Percentiles rank a stretch among this genome's conserved stretches.
Evolutionary conservation across 2,329 filamentous ascomycete genomes (phyloP).

Genomic region (Penicillium sp.): DNA sequence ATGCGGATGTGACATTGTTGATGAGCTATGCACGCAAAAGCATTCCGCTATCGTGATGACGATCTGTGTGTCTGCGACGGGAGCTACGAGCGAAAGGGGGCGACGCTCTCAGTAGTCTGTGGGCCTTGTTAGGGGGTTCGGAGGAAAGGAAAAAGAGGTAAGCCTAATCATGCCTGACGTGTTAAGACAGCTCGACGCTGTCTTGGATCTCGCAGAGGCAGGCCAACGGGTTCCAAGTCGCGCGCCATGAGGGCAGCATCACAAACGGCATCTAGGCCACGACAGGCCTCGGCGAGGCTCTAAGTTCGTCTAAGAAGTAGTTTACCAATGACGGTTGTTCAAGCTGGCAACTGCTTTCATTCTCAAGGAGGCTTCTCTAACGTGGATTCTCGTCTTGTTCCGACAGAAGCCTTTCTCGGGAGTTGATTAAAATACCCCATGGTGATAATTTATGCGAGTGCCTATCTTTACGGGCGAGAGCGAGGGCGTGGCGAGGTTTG

Average conservation of each 20-base stretch:
- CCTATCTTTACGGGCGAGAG: too few relatives aligned
- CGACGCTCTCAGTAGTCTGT: neutral
- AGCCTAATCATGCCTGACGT: neutral
- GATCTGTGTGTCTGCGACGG: slow-evolving; percentile 10
- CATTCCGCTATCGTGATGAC: slow-evolving; percentile 2
- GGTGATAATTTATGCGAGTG: too few relatives aligned
- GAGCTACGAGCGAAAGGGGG: neutral
- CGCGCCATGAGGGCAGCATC: neutral
- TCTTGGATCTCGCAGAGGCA: neutral
- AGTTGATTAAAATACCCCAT: too few relatives aligned
- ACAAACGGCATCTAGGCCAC: neutral
- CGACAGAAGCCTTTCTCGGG: too few relatives aligned
- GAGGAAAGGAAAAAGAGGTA: neutral
- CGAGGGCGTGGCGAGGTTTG: too few relatives aligned
- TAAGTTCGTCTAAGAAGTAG: slow-evolving; percentile 3
- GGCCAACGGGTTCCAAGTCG: neutral
- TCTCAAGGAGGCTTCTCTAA: too few relatives aligned
- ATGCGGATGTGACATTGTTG: slow-evolving; percentile 15
- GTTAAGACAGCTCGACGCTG: neutral
- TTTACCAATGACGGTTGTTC: too few relatives aligned
- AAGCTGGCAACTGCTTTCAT: too few relatives aligned
- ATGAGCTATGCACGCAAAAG: slow-evolving; percentile 8
- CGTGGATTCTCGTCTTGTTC: too few relatives aligned
- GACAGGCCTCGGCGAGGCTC: slow-evolving; percentile 3
- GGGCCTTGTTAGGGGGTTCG: neutral